Conservation (phyloP, 495 filamentous ascomycete species). For the Penicillium goetzii region DNA sequence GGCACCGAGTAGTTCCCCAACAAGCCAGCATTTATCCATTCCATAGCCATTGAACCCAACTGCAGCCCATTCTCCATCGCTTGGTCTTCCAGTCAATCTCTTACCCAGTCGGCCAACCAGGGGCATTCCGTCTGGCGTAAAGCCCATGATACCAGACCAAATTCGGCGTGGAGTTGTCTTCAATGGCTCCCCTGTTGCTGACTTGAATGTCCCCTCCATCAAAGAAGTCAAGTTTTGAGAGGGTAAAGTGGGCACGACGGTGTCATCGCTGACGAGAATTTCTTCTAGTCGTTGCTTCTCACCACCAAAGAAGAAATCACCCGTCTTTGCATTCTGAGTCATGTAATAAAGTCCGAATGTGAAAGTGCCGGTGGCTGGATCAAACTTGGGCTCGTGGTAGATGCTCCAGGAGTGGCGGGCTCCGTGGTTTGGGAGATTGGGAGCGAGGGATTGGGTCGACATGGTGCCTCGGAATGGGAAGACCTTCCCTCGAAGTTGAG, state of each 20-base stretch:
- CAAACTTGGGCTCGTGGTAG: slow-evolving; percentile 8
- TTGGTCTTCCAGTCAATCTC: slow-evolving; percentile 1
- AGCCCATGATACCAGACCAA: slow-evolving; percentile 14
- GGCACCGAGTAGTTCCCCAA: slow-evolving; percentile 5
- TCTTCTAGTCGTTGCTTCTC: slow-evolving; percentile 12
- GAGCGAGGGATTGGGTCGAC: slow-evolving; percentile 5
- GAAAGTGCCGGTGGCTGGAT: slow-evolving; percentile 8
- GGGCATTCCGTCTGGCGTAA: slow-evolving; percentile 7
- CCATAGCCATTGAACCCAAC: slow-evolving; percentile 13
- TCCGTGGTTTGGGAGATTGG: neutral
- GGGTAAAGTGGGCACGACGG: slow-evolving; percentile 1
- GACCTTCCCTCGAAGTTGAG: slow-evolving; percentile 7
- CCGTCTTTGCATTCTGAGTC: slow-evolving; percentile 12
- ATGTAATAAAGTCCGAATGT: slow-evolving; percentile 10
- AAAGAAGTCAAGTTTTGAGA: neutral
- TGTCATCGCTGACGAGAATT: slow-evolving; percentile 9
- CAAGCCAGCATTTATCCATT: slow-evolving; percentile 10
- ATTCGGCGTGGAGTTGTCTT: slow-evolving; percentile 3
- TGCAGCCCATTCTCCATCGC: slow-evolving; percentile 6
- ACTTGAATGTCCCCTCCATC: slow-evolving; percentile 7
- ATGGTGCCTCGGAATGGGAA: slow-evolving; percentile 10
- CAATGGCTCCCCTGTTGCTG: neutral
- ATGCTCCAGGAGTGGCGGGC: slow-evolving; percentile 12
- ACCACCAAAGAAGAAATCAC: slow-evolving; percentile 11
- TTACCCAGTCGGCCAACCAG: slow-evolving; percentile 5